These are phyloP conservation scores for Cladophialophora exuberans DNA, from an alignment of 2,329 filamentous ascomycete genomes.

Conservation along the genomic window DNA sequence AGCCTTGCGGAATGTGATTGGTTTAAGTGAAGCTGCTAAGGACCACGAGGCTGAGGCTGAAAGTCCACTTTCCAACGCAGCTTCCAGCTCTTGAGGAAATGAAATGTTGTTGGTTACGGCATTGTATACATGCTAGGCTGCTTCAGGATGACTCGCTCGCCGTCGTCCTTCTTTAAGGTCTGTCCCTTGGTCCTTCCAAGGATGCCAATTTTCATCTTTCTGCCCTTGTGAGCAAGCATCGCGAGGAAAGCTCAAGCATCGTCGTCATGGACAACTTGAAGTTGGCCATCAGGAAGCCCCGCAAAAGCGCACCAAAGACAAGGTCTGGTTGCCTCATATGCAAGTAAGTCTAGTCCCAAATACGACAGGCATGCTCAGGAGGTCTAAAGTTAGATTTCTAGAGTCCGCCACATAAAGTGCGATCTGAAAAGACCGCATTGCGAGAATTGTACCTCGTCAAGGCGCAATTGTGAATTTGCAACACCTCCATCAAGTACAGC, in stretches of 20 bases:
- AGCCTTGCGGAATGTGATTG: background rate
- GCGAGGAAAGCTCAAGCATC: no score
- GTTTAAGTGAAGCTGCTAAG: background rate
- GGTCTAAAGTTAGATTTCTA: background rate
- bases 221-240: background rate
- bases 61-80: background rate
- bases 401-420: conserved; percentile 20
- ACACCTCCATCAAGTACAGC: conserved; percentile 37
- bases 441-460: conserved; percentile 61
- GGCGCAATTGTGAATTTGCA: conserved; percentile 60
- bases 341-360: conserved; percentile 19
- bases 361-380: background rate
- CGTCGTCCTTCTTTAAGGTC: background rate
- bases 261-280: background rate
- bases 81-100: background rate
- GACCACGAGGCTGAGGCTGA: background rate
- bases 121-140: no score
- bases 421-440: conserved; percentile 37
- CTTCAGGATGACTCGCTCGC: background rate
- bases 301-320: conserved; percentile 21
- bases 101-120: no score
- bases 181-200: background rate
- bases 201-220: background rate
- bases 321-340: conserved; percentile 25
- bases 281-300: background rate